Evolutionary conservation across 164 flowering plant species (phyloP).

Genomic region (Nymphaea thermarum): DNA sequence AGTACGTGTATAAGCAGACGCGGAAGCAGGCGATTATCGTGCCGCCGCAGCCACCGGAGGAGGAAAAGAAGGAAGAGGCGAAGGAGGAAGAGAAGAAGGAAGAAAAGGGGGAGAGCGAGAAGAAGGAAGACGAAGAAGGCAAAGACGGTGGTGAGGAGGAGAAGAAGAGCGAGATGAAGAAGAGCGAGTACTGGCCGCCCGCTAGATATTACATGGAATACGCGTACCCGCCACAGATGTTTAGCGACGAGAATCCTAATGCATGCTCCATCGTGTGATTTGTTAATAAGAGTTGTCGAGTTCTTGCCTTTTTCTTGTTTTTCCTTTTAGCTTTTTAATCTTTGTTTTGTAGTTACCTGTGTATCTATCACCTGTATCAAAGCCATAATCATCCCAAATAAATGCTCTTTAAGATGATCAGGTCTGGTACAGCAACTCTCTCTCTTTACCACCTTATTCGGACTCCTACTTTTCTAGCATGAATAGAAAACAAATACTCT

Average conservation of each 20-base stretch:
- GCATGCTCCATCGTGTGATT: conserved; percentile 63
- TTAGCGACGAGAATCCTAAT: conserved; percentile 88
- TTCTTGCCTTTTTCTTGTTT: no score
- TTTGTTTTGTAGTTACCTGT: background rate
- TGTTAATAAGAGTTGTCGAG: no score
- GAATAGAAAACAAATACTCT: no score
- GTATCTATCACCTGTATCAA: background rate
- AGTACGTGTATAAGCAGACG: conserved; percentile 51
- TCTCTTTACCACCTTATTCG: background rate
- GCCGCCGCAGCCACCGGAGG: conserved; percentile 23
- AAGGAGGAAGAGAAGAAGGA: conserved; percentile 25
- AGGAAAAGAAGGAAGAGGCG: conserved; percentile 24
- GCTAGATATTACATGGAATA: conserved; percentile 24
- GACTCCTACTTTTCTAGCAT: no score
- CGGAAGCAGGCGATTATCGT: conserved; percentile 51
- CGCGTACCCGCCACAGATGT: conserved; percentile 45
- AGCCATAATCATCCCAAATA: background rate
- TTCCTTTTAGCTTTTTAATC: background rate
- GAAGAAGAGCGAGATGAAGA: conserved; percentile 30
- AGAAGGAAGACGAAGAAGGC: conserved; percentile 13
- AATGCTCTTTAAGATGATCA: background rate
- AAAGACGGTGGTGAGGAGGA: conserved; percentile 16
- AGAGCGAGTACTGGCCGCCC: conserved; percentile 52
- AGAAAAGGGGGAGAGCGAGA: conserved; percentile 25
- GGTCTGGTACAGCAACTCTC: background rate